A percentile compares a stretch with the other conserved stretches of the same genome.
phyloP scores from a whole-genome alignment of 768 basidiomycete genomes.

The Daedaleopsis nitida region DNA sequence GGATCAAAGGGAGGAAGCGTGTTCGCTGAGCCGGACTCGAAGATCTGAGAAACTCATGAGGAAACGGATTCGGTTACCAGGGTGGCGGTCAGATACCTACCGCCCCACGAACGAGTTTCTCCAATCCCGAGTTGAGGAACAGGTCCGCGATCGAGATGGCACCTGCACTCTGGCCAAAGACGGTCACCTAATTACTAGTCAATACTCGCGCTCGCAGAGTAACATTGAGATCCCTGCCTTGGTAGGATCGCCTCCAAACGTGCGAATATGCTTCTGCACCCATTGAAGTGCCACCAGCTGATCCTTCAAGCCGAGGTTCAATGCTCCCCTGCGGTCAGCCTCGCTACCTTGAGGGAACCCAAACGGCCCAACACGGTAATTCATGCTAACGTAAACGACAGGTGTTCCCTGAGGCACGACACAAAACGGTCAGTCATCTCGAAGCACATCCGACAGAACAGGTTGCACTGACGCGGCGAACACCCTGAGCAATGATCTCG shows the following conservation, averaged over 20 bases:
- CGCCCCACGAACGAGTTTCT: constrained; percentile 26
- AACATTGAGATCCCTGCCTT: constrained; percentile 33
- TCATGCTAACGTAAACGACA: constrained; percentile 49
- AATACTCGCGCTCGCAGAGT: neutral
- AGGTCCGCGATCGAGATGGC: constrained; percentile 36
- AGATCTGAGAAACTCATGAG: constrained; percentile 35
- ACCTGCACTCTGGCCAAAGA: constrained; percentile 44
- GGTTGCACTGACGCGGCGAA: neutral
- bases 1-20: constrained; percentile 34
- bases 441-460: neutral
- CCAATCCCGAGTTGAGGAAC: constrained; percentile 30
- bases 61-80: no score
- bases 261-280: constrained; percentile 61
- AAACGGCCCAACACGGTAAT: constrained; percentile 53
- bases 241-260: constrained; percentile 61
- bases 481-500: neutral
- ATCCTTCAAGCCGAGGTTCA: constrained; percentile 73
- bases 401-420: constrained; percentile 13
- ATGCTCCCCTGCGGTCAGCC: constrained; percentile 39
- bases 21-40: constrained; percentile 43
- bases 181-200: constrained; percentile 30
- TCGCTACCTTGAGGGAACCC: constrained; percentile 49
- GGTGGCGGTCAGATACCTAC: constrained; percentile 8
- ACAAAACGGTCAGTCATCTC: neutral
- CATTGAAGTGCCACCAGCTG: constrained; percentile 74